These are phyloP conservation scores for Fraxinus quadrangulata DNA, from an alignment of 257 asterid species.

Conservation along the genomic window DNA sequence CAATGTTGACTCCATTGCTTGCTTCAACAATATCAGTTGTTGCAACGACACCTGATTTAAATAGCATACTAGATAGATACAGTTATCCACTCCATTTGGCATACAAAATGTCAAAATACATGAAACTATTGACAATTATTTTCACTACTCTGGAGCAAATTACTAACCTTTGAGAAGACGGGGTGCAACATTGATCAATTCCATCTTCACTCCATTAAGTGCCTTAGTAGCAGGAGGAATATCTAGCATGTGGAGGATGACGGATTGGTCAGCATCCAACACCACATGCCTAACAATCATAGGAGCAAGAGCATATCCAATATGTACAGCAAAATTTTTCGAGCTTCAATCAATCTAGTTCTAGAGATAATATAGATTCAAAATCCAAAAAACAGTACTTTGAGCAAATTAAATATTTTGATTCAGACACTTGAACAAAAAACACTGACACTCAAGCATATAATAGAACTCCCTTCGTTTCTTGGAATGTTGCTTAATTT, in stretches of 20 bases:
- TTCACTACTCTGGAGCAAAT: conserved; percentile 1
- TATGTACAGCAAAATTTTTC: conserved; percentile 28
- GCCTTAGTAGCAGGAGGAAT: conserved; percentile 85
- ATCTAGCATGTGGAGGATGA: conserved; percentile 91
- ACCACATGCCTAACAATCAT: conserved; percentile 89
- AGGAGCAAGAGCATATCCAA: conserved; percentile 57
- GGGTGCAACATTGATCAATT: conserved; percentile 80
- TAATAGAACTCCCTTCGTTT: too few species aligned
- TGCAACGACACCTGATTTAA: conserved; percentile 71
- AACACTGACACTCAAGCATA: too few species aligned
- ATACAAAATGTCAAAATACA: background rate
- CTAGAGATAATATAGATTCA: background rate
- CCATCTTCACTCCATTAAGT: conserved; percentile 87
- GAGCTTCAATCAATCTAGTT: background rate
- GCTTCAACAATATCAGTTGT: conserved; percentile 87
- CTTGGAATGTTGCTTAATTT: background rate
- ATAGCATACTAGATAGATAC: conserved; percentile 1
- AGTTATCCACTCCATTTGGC: conserved; percentile 4
- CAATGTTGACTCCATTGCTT: conserved; percentile 78
- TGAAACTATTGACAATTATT: background rate
- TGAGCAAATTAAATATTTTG: too few species aligned
- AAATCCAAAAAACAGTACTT: too few species aligned
- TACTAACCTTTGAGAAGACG: conserved; percentile 80
- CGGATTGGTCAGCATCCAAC: conserved; percentile 92
- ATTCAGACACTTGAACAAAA: too few species aligned